phyloP scores from a whole-genome alignment of 2,329 filamentous ascomycete species.

The Paracamarosporium sp. region DNA sequence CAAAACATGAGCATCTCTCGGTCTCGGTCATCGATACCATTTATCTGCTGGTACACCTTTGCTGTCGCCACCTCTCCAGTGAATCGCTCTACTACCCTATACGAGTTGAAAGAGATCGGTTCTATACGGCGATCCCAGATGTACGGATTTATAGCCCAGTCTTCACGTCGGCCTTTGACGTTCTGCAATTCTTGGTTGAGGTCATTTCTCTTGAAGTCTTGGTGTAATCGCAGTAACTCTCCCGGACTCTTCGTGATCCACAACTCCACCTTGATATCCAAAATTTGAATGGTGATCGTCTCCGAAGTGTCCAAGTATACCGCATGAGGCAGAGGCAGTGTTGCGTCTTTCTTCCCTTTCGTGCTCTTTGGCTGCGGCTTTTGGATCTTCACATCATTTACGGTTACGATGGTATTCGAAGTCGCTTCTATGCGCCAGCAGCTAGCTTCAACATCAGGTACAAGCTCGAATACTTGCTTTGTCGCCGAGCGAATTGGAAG shows the following conservation, averaged over 20 bases:
- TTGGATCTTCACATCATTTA: background rate
- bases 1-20: conserved; percentile 18
- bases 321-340: background rate
- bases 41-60: conserved; percentile 14
- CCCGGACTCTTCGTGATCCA: conserved; percentile 19
- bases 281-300: background rate
- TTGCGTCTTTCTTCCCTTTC: background rate
- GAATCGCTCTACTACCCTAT: conserved; percentile 20
- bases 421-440: conserved; percentile 9
- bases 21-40: conserved; percentile 9
- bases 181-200: conserved; percentile 8
- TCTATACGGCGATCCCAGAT: background rate
- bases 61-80: conserved; percentile 15
- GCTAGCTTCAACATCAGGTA: conserved; percentile 7
- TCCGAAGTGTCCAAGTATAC: background rate
- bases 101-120: conserved; percentile 12
- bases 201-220: background rate
- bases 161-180: conserved; percentile 9
- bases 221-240: conserved; percentile 1
- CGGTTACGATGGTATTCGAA: background rate
- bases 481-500: conserved; percentile 12
- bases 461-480: conserved; percentile 14
- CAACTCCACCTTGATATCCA: conserved; percentile 10
- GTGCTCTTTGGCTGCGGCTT: background rate
- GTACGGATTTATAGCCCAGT: conserved; percentile 14